Percentiles rank a stretch among this genome's conserved stretches.
Conservation (phyloP, 2,329 filamentous ascomycete species). For the Apiospora kogelbergensis region DNA sequence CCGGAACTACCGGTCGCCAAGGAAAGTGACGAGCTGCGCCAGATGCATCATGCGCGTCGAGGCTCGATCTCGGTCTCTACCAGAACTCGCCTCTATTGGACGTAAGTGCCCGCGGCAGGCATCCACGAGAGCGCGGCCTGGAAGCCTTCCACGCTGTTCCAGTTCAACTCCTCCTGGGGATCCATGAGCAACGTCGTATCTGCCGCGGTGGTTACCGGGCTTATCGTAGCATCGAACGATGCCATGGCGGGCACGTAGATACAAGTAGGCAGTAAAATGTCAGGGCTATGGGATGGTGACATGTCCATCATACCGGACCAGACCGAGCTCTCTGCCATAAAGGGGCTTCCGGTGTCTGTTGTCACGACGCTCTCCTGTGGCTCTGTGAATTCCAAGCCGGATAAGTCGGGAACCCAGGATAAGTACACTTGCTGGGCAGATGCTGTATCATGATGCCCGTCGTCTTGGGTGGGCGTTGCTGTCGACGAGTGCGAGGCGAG, state of each 20-base stretch:
- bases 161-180: background rate
- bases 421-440: background rate
- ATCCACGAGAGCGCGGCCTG: background rate
- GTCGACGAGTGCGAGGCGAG: background rate
- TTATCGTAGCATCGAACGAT: background rate
- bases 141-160: background rate
- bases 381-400: background rate
- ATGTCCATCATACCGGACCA: background rate
- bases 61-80: background rate
- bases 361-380: background rate
- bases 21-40: background rate
- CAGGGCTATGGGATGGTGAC: background rate
- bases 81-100: background rate
- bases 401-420: background rate
- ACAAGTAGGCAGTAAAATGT: background rate
- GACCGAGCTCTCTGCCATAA: background rate
- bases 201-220: background rate
- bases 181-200: background rate
- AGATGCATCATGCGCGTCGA: background rate
- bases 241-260: background rate
- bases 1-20: background rate
- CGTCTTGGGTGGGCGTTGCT: background rate
- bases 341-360: background rate
- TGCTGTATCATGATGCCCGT: background rate
- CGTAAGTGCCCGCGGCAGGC: background rate